A percentile compares a stretch with the other conserved stretches of the same genome.
Evolutionary conservation across 2,329 filamentous ascomycete species (phyloP).

Genomic region (Colletotrichum kahawae): DNA sequence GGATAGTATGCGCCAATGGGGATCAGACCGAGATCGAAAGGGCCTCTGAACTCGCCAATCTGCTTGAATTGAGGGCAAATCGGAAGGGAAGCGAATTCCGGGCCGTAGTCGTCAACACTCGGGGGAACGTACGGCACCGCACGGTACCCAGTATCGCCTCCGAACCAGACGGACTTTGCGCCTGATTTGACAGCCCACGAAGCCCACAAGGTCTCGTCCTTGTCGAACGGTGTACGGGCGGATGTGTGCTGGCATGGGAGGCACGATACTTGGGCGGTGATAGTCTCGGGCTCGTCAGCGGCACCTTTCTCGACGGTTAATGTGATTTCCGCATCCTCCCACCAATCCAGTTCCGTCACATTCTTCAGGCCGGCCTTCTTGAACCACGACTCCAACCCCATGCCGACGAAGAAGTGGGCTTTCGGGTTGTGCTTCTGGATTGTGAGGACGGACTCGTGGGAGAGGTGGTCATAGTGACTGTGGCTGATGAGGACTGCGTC

Average conservation of each 20-base stretch:
- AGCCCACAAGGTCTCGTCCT: slow-evolving; percentile 81
- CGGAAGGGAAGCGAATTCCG: slow-evolving; percentile 70
- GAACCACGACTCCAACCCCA: slow-evolving; percentile 88
- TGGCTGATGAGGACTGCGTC: slow-evolving; percentile 85
- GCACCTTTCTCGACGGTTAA: slow-evolving; percentile 50
- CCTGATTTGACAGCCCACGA: slow-evolving; percentile 82
- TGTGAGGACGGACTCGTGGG: slow-evolving; percentile 74
- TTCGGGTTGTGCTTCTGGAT: slow-evolving; percentile 74
- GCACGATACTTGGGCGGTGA: slow-evolving; percentile 76
- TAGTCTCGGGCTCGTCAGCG: slow-evolving; percentile 44
- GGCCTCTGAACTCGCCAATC: slow-evolving; percentile 80
- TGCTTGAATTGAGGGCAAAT: slow-evolving; percentile 83
- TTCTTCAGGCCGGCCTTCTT: slow-evolving; percentile 70
- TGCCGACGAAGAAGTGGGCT: slow-evolving; percentile 85
- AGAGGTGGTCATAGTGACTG: slow-evolving; percentile 93
- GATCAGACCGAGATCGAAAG: slow-evolving; percentile 90
- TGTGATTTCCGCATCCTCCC: slow-evolving; percentile 80
- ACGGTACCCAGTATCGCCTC: slow-evolving; percentile 89
- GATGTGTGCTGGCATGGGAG: slow-evolving; percentile 86
- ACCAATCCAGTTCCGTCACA: slow-evolving; percentile 94
- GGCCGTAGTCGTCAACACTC: slow-evolving; percentile 72
- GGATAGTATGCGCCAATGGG: slow-evolving; percentile 91
- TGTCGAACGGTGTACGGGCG: slow-evolving; percentile 72
- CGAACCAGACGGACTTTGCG: slow-evolving; percentile 84
- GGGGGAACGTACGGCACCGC: slow-evolving; percentile 69